Conservation (phyloP, 2,329 filamentous ascomycete genomes). For the Neofusicoccum parvum region DNA sequence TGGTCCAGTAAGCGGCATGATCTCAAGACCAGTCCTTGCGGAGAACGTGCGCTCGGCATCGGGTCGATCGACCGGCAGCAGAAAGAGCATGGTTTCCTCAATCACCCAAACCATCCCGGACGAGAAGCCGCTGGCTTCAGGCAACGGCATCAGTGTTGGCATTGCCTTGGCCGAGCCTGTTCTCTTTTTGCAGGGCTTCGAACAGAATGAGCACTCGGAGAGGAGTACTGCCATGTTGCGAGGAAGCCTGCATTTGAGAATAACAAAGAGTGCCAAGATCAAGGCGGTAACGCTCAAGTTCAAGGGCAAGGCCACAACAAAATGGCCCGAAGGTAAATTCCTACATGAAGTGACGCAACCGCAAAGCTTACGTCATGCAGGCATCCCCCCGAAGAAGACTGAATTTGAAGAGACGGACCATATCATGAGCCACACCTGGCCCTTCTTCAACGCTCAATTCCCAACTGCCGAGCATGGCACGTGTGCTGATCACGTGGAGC, state of each 20-base stretch:
- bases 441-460: conserved; percentile 84
- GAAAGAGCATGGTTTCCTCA: conserved; percentile 36
- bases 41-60: conserved; percentile 44
- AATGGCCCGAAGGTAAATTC: conserved; percentile 81
- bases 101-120: conserved; percentile 40
- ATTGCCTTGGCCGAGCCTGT: conserved; percentile 79
- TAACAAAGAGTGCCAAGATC: conserved; percentile 89
- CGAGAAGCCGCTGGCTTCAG: conserved; percentile 75
- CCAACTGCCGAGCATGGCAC: conserved; percentile 61
- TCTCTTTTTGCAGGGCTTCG: conserved; percentile 77
- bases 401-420: conserved; percentile 83
- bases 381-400: conserved; percentile 83
- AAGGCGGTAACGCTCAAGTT: conserved; percentile 89
- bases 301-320: conserved; percentile 80
- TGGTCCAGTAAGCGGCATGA: conserved; percentile 41
- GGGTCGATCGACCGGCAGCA: conserved; percentile 25
- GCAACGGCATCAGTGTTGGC: conserved; percentile 73
- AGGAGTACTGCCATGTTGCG: conserved; percentile 80
- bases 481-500: conserved; percentile 64
- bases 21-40: conserved; percentile 43
- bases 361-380: conserved; percentile 38
- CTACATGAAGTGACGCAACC: conserved; percentile 21
- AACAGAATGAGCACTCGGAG: conserved; percentile 65
- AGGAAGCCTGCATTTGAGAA: conserved; percentile 77
- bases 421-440: conserved; percentile 83